Conservation (phyloP, 495 filamentous ascomycete genomes). For the Aspergillus bertholletiae region DNA sequence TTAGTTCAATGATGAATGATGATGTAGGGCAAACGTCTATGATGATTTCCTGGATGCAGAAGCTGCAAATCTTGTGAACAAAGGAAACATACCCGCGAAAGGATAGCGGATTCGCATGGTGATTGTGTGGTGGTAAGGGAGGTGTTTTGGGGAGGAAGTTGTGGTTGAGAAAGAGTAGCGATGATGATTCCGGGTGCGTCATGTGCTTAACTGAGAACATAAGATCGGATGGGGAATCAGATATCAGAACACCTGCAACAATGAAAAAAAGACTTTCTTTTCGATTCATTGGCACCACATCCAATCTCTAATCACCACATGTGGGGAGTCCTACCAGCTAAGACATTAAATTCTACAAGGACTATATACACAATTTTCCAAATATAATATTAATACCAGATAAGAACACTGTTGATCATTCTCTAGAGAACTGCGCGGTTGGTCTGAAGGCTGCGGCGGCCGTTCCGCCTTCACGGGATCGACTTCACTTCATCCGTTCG, state of each 20-base stretch:
- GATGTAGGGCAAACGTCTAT: no score
- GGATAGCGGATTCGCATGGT: constrained; percentile 68
- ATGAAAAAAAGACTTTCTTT: not conserved
- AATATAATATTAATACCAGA: no score
- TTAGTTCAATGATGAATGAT: not conserved
- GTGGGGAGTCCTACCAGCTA: no score
- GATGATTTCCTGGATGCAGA: constrained; percentile 7
- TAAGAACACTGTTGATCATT: no score
- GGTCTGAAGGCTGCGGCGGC: constrained; percentile 29
- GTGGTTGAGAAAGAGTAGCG: constrained; percentile 21
- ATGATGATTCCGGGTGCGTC: constrained; percentile 24
- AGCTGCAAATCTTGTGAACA: not conserved
- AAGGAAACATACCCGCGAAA: constrained; percentile 60
- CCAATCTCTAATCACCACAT: not conserved
- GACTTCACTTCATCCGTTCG: constrained; percentile 40
- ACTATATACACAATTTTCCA: no score
- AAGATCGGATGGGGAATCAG: not conserved
- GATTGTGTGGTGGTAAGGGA: not conserved
- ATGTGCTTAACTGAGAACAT: constrained; percentile 19
- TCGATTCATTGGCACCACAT: not conserved
- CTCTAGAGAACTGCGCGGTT: constrained; percentile 22
- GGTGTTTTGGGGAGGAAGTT: constrained; percentile 6
- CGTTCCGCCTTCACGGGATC: constrained; percentile 31
- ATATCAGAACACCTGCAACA: not conserved
- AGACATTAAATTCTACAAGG: no score